Evolutionary conservation across 1,139 yeast species (phyloP), one percentile per base, ranked within the genome.

Genomic region (Lizanozyma gosingica): DNA sequence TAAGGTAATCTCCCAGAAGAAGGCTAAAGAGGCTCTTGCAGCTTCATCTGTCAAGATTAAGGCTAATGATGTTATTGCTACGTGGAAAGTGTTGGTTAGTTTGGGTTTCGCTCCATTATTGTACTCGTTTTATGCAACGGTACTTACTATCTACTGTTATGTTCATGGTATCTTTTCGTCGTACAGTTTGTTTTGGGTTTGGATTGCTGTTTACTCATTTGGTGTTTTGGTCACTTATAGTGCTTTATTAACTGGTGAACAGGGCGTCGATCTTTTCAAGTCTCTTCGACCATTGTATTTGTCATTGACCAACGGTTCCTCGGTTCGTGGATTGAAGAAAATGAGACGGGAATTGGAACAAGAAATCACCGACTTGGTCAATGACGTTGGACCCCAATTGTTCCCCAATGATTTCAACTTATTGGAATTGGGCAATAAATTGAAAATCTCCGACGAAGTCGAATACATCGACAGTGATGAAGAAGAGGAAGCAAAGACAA

Each of bases 21-120:
- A 88, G 60, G 88, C 94, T 29, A 68, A 62, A 42, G 77, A 79
- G 44, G 98, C 97, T 0, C 68, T 92, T 41, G 90, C 88, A n/a
- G 81, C 76, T 4, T 87, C 97, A 0, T 75, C 87, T 1, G 98
- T 92, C 32, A 92, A 92, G 58, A 82, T 92, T 47, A 78, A 80
- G 53, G 98, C 95, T 18, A 81, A 82, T 44, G 98, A 92, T 59
- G 97, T 92, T 18, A 73, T 88, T 44, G 96, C 97, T 1, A 88
- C 97, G 1, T 88, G 98, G 98, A 92, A 92, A 60, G 80, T 92
- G 36, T 69, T 92, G 48, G 90, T 92, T 37, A 80, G 92, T 33
- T 74, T 92, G 77, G 95, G 92, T 4, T 67, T 86, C 44, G 94
- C 97, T 0, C 98, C 98, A 1, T 59, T 87, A 34, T 67, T 92